Conservation (phyloP, 805 yeast genomes). For the Candida hispaniensis region DNA sequence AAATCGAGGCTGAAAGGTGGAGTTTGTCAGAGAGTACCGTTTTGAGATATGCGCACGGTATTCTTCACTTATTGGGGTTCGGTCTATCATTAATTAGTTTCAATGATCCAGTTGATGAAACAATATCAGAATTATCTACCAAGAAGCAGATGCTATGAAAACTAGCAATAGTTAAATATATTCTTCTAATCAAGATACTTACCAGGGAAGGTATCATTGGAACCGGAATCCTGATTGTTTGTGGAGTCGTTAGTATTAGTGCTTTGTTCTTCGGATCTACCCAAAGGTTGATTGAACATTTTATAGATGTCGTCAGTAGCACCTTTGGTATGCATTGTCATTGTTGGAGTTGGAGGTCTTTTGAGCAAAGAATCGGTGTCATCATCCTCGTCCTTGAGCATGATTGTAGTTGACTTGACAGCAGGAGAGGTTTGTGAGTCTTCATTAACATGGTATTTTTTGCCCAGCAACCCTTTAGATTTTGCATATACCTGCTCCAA, state of each 20-base stretch:
- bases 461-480: slow-evolving; percentile 31
- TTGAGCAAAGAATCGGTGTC: background rate
- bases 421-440: slow-evolving; percentile 7
- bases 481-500: slow-evolving; percentile 54
- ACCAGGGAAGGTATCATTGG: slow-evolving; percentile 20
- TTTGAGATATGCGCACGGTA: too few relatives aligned
- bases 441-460: slow-evolving; percentile 11
- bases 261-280: slow-evolving; percentile 15
- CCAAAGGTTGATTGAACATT: slow-evolving; percentile 46
- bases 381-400: slow-evolving; percentile 14
- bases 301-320: slow-evolving; percentile 63
- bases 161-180: too few relatives aligned
- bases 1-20: too few relatives aligned
- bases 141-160: too few relatives aligned
- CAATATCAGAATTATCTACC: too few relatives aligned
- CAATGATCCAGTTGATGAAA: too few relatives aligned
- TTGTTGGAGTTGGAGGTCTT: slow-evolving; percentile 49
- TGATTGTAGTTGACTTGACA: slow-evolving; percentile 4
- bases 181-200: too few relatives aligned
- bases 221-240: slow-evolving; percentile 22
- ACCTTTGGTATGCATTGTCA: slow-evolving; percentile 63
- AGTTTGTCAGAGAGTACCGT: too few relatives aligned
- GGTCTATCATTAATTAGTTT: too few relatives aligned
- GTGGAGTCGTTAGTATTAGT: slow-evolving; percentile 21
- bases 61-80: too few relatives aligned